Conservation (phyloP, 441 rosid species). For the Biscutella laevigata region DNA sequence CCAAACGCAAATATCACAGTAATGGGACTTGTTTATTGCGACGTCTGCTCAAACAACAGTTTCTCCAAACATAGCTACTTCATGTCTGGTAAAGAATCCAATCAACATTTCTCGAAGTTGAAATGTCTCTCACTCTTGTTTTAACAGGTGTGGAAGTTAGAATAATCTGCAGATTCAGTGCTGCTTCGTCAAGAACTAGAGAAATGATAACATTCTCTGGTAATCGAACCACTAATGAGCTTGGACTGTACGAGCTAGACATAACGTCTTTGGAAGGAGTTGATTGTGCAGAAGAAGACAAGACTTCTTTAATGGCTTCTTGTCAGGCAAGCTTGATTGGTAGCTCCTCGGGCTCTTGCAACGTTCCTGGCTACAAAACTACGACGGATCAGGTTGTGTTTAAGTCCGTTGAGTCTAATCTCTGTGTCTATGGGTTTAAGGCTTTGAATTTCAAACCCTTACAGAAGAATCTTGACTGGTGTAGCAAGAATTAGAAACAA, state of each 20-base stretch:
- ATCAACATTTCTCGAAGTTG: background rate
- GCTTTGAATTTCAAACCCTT: constrained; percentile 74
- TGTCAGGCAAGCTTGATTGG: constrained; percentile 65
- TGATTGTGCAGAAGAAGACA: constrained; percentile 33
- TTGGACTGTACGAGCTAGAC: constrained; percentile 70
- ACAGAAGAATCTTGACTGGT: constrained; percentile 42
- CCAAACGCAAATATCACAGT: constrained; percentile 52
- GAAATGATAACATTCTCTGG: constrained; percentile 70
- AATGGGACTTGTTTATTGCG: constrained; percentile 90
- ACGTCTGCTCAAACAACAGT: constrained; percentile 85
- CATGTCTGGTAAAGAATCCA: constrained; percentile 47
- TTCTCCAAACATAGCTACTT: constrained; percentile 91
- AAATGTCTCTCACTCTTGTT: background rate
- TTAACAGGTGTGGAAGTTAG: constrained; percentile 73
- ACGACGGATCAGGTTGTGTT: constrained; percentile 70
- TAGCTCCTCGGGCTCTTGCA: constrained; percentile 57
- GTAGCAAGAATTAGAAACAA: constrained; percentile 34
- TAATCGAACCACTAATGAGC: constrained; percentile 72
- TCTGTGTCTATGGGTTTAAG: constrained; percentile 65
- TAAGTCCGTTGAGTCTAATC: constrained; percentile 51
- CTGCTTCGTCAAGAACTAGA: constrained; percentile 43
- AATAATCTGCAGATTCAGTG: constrained; percentile 66
- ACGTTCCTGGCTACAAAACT: constrained; percentile 65
- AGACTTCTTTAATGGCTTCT: constrained; percentile 40
- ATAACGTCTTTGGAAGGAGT: constrained; percentile 56